Evolutionary conservation across 345 rosid genomes (phyloP).

Genomic region (Syzygium jambos): DNA sequence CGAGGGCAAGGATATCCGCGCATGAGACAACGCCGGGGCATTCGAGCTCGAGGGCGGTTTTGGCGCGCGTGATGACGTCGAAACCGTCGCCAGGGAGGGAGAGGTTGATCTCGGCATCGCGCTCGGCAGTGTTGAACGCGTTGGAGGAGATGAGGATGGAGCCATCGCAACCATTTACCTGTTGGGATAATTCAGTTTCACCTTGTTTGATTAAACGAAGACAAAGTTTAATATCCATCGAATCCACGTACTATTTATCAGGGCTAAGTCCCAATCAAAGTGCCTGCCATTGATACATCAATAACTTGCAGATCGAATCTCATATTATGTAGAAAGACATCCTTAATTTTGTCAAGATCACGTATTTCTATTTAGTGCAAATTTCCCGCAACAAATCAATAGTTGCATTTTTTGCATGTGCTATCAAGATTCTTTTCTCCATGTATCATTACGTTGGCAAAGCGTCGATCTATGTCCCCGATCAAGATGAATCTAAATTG

Average conservation of each 20-base stretch:
- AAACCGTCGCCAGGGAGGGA: constrained; percentile 75
- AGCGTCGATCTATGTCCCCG: background rate
- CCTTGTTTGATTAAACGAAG: background rate
- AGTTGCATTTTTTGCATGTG: background rate
- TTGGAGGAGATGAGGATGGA: constrained; percentile 57
- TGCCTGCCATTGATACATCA: background rate
- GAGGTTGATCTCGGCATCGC: constrained; percentile 40
- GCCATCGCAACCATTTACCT: constrained; percentile 57
- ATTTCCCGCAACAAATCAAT: background rate
- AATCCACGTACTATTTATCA: background rate
- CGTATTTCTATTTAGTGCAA: background rate
- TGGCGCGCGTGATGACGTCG: constrained; percentile 44
- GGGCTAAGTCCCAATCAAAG: background rate
- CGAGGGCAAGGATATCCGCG: constrained; percentile 55
- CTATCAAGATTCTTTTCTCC: background rate
- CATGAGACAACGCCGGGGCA: constrained; percentile 67
- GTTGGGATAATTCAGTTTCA: background rate
- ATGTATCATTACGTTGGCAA: background rate
- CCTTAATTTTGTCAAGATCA: background rate
- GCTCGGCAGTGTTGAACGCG: constrained; percentile 50
- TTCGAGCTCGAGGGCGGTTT: constrained; percentile 59
- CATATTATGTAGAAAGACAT: background rate
- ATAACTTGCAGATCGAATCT: background rate
- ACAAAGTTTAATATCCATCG: background rate
- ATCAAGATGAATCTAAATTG: background rate